These are phyloP conservation scores for Schoenoplectus triqueter DNA, from an alignment of 202 grass and related monocot species.

Conservation along the genomic window DNA sequence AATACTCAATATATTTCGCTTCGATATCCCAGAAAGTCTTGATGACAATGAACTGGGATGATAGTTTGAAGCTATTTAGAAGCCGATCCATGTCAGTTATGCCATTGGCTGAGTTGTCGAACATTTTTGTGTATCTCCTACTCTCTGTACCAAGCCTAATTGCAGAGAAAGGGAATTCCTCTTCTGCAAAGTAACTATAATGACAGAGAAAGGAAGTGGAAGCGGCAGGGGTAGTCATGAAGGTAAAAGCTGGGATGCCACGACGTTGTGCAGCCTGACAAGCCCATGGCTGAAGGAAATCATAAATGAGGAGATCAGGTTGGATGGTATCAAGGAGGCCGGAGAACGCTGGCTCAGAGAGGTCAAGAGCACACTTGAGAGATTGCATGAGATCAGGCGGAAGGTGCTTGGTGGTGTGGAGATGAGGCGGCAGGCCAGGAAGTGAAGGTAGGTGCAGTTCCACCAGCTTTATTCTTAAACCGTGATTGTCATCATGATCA, in stretches of 20 bases:
- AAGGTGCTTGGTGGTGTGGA: constrained; percentile 80
- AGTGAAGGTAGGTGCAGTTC: constrained; percentile 59
- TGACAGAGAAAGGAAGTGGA: constrained; percentile 49
- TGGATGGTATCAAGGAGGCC: constrained; percentile 51
- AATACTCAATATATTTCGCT: constrained; percentile 61
- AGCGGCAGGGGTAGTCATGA: constrained; percentile 53
- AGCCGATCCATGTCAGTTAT: constrained; percentile 52
- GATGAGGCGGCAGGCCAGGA: constrained; percentile 43
- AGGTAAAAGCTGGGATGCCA: constrained; percentile 50
- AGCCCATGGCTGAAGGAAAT: constrained; percentile 83
- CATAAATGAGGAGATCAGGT: constrained; percentile 63
- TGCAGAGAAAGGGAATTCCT: constrained; percentile 53
- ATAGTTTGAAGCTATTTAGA: constrained; percentile 42
- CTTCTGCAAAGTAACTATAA: neutral
- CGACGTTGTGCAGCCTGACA: constrained; percentile 46
- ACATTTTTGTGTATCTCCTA: constrained; percentile 46
- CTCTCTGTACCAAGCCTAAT: constrained; percentile 42
- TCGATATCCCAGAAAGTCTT: constrained; percentile 63
- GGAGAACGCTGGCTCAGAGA: constrained; percentile 58
- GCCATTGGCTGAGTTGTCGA: constrained; percentile 18
- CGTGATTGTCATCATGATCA: neutral
- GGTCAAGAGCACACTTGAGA: constrained; percentile 69
- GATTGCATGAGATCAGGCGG: constrained; percentile 59
- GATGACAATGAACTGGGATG: constrained; percentile 55
- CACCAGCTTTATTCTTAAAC: constrained; percentile 44